Percentiles rank a stretch among this genome's conserved stretches.
These are phyloP conservation scores for Cercospora sp. DNA, from an alignment of 2,329 filamentous ascomycete species.

Conservation along the genomic window DNA sequence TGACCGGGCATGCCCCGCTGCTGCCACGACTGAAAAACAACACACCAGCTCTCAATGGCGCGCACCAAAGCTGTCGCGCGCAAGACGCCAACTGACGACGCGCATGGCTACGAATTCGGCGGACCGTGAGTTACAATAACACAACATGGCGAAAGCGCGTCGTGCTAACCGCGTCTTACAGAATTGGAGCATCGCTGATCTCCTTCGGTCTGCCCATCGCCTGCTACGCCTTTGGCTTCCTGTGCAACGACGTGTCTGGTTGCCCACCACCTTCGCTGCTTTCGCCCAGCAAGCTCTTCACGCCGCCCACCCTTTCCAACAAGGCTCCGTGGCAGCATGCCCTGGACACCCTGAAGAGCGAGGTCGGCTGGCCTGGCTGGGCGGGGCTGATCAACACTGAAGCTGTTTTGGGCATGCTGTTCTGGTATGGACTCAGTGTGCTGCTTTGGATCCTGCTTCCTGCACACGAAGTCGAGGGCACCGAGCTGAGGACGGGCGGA, in stretches of 20 bases:
- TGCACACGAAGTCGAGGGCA: conserved; percentile 69
- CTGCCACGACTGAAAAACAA: neutral
- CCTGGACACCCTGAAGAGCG: conserved; percentile 70
- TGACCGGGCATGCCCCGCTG: neutral
- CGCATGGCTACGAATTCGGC: conserved; percentile 50
- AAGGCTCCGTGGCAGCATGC: conserved; percentile 45
- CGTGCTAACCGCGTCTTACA: conserved; percentile 40
- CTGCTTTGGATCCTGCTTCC: conserved; percentile 76
- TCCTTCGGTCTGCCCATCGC: conserved; percentile 77
- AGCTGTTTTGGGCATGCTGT: conserved; percentile 68
- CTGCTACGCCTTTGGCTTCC: conserved; percentile 76
- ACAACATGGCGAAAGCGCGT: neutral
- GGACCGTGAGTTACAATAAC: conserved; percentile 46
- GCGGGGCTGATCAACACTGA: conserved; percentile 68
- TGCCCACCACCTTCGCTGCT: conserved; percentile 84
- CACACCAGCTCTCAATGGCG: conserved; percentile 9
- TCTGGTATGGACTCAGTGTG: conserved; percentile 75
- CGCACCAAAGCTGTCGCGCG: conserved; percentile 6
- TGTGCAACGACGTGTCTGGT: conserved; percentile 89
- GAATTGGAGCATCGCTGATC: conserved; percentile 73
- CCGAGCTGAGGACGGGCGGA: conserved; percentile 67
- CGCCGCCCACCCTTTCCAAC: conserved; percentile 31
- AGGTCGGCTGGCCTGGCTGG: conserved; percentile 82
- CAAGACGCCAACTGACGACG: conserved; percentile 21
- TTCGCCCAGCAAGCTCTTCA: conserved; percentile 64